Conservation (phyloP, 495 filamentous ascomycete species). For the Trichocladium uniseriatum region DNA sequence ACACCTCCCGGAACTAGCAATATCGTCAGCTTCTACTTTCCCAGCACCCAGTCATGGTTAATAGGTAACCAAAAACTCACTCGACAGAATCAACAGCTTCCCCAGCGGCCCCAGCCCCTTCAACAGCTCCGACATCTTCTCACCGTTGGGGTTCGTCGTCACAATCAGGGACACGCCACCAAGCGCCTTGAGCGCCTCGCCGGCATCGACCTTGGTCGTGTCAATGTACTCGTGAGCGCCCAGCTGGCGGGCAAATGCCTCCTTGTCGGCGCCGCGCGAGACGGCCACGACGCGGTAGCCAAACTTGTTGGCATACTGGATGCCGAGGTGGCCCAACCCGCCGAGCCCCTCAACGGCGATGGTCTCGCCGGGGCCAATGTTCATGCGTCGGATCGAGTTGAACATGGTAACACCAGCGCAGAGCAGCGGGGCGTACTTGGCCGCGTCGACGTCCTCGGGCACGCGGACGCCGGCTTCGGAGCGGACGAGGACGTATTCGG, state of each 20-base stretch:
- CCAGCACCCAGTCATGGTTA: background rate
- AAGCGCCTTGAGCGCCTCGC: slow-evolving; percentile 42
- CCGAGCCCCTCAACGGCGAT: slow-evolving; percentile 60
- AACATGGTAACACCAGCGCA: slow-evolving; percentile 68
- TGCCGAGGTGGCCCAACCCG: slow-evolving; percentile 57
- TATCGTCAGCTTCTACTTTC: background rate
- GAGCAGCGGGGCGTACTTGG: slow-evolving; percentile 54
- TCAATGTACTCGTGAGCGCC: slow-evolving; percentile 64
- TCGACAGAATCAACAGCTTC: slow-evolving; percentile 37
- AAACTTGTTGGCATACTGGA: slow-evolving; percentile 57
- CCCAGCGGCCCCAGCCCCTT: slow-evolving; percentile 47
- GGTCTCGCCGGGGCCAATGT: slow-evolving; percentile 45
- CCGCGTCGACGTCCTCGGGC: slow-evolving; percentile 47
- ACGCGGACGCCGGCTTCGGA: slow-evolving; percentile 56
- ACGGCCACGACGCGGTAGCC: slow-evolving; percentile 58
- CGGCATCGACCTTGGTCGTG: slow-evolving; percentile 43
- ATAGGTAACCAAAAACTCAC: background rate
- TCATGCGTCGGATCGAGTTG: slow-evolving; percentile 57
- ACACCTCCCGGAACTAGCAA: slow-evolving; percentile 7
- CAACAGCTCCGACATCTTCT: slow-evolving; percentile 45
- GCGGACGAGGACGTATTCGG: slow-evolving; percentile 53
- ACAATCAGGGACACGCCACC: slow-evolving; percentile 57
- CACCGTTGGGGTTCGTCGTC: slow-evolving; percentile 51
- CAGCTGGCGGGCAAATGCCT: slow-evolving; percentile 48
- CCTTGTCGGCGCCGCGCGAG: slow-evolving; percentile 48